These are phyloP conservation scores for Citrus maxima DNA, from an alignment of 345 rosid species.

Conservation along the genomic window DNA sequence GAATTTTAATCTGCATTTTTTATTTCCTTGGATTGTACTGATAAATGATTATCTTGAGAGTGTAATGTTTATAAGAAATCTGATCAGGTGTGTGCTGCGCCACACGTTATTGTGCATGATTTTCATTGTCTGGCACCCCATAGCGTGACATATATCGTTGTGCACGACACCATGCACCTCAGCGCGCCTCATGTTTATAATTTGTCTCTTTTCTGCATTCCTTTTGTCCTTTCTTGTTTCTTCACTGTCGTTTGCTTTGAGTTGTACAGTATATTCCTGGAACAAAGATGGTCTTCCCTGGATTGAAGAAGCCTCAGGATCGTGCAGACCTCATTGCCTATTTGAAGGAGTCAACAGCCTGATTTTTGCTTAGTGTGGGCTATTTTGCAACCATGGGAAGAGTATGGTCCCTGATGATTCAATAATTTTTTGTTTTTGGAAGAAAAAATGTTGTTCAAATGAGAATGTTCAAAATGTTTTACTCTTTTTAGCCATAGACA, in stretches of 20 bases:
- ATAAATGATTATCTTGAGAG: background rate
- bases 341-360: constrained; percentile 65
- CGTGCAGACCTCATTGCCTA: constrained; percentile 79
- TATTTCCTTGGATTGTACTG: background rate
- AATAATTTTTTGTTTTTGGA: background rate
- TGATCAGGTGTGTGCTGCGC: too few species aligned
- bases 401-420: background rate
- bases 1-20: background rate
- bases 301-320: constrained; percentile 78
- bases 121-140: too few species aligned
- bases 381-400: constrained; percentile 4
- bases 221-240: background rate
- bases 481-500: background rate
- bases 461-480: background rate
- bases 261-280: constrained; percentile 66
- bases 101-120: too few species aligned
- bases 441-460: background rate
- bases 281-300: constrained; percentile 86
- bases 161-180: too few species aligned
- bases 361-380: background rate
- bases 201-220: background rate
- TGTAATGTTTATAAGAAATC: background rate
- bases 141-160: too few species aligned
- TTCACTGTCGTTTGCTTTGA: background rate
- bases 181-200: too few species aligned